phyloP scores from a whole-genome alignment of 768 basidiomycete species.

The Mycena amicta region DNA sequence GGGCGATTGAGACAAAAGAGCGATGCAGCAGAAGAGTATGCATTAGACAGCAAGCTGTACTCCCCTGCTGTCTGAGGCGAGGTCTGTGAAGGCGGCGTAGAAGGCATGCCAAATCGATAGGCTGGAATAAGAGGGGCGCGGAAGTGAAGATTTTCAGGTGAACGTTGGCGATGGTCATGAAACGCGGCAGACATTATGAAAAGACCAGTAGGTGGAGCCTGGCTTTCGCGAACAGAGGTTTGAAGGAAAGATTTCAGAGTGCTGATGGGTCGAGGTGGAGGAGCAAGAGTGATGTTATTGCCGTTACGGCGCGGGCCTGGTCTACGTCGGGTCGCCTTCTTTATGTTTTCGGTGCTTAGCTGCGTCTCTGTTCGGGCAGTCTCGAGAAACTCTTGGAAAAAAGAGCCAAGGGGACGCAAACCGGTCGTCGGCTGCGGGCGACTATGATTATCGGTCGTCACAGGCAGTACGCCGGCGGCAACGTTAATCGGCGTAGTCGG shows the following conservation, averaged over 20 bases:
- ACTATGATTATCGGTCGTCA: not conserved
- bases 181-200: not conserved
- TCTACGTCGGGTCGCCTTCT: not conserved
- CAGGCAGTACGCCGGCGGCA: no score
- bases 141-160: no score
- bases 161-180: no score
- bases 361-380: constrained; percentile 18
- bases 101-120: no score
- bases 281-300: not conserved
- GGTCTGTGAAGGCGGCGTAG: no score
- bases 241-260: constrained; percentile 8
- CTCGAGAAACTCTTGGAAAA: constrained; percentile 17
- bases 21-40: no score
- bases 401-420: constrained; percentile 14
- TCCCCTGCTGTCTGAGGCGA: no score
- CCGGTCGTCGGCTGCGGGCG: not conserved
- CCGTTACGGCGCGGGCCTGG: not conserved
- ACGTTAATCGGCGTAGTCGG: no score
- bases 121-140: no score
- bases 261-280: constrained; percentile 2
- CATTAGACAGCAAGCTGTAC: no score
- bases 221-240: constrained; percentile 3
- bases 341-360: not conserved
- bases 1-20: no score
- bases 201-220: not conserved